phyloP scores from a whole-genome alignment of 2,329 filamentous ascomycete genomes.

The Tolypocladium album region DNA sequence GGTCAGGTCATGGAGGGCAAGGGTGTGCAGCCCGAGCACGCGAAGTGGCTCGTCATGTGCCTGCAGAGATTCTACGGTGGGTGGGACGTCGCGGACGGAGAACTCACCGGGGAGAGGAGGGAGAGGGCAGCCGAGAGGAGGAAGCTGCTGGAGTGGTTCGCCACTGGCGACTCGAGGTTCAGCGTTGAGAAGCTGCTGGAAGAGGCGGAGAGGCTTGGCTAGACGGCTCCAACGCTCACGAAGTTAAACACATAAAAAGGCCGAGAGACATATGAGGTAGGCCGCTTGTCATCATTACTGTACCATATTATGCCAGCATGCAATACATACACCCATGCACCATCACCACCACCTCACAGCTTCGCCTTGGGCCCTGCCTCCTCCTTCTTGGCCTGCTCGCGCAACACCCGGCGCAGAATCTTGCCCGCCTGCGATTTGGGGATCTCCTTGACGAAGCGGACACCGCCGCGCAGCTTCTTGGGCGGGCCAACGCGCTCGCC shows the following conservation, averaged over 20 bases:
- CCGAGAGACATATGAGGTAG: not conserved
- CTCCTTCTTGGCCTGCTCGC: slow-evolving; percentile 27
- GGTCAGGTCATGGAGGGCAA: slow-evolving; percentile 66
- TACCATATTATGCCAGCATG: not conserved
- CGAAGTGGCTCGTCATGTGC: slow-evolving; percentile 84
- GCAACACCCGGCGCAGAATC: slow-evolving; percentile 37
- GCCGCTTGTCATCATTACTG: not conserved
- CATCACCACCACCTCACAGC: slow-evolving; percentile 15
- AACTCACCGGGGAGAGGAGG: slow-evolving; percentile 27
- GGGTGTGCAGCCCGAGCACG: slow-evolving; percentile 70
- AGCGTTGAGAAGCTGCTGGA: slow-evolving; percentile 77
- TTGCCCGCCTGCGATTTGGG: slow-evolving; percentile 56
- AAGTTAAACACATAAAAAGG: not conserved
- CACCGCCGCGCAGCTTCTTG: slow-evolving; percentile 62
- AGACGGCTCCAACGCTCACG: slow-evolving; percentile 4
- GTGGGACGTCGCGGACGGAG: slow-evolving; percentile 35
- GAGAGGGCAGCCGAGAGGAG: slow-evolving; percentile 53
- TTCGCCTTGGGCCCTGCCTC: slow-evolving; percentile 23
- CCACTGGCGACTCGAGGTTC: slow-evolving; percentile 65
- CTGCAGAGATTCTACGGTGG: slow-evolving; percentile 88
- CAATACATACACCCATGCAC: not conserved
- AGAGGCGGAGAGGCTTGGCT: slow-evolving; percentile 73
- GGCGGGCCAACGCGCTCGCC: slow-evolving; percentile 50
- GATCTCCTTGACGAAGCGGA: slow-evolving; percentile 55
- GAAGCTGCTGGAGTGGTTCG: slow-evolving; percentile 72